Evolutionary conservation across 805 yeast species (phyloP).

Genomic region (Saturnispora bothae): DNA sequence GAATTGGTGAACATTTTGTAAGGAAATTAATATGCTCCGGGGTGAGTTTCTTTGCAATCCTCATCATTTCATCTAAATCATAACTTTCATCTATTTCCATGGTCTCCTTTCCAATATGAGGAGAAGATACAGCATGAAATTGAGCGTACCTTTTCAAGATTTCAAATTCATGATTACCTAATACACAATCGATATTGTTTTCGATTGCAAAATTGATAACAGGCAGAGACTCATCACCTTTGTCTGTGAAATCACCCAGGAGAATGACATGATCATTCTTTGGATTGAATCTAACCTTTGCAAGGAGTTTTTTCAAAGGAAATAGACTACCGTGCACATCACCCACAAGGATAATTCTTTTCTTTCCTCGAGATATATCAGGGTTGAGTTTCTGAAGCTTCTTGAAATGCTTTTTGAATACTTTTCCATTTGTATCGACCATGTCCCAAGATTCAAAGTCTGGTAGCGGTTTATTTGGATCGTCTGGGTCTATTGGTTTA

Average conservation of each 20-base stretch:
- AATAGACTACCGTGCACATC: conserved; percentile 78
- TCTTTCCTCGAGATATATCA: conserved; percentile 15
- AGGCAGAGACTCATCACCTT: conserved; percentile 67
- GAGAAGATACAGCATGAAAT: conserved; percentile 36
- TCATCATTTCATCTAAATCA: conserved; percentile 29
- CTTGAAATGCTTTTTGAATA: conserved; percentile 18
- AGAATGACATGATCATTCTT: conserved; percentile 51
- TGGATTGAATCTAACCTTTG: conserved; percentile 35
- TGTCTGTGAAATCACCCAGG: conserved; percentile 77
- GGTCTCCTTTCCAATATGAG: conserved; percentile 12
- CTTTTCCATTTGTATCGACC: conserved; percentile 11
- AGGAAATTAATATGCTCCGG: conserved; percentile 54
- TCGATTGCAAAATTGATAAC: conserved; percentile 58
- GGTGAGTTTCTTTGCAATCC: conserved; percentile 42
- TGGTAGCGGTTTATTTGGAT: conserved; percentile 22
- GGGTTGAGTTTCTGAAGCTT: conserved; percentile 9
- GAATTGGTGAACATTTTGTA: conserved; percentile 53
- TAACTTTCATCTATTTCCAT: conserved; percentile 17
- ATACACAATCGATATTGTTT: conserved; percentile 54
- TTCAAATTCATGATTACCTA: conserved; percentile 85
- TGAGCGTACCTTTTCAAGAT: conserved; percentile 55
- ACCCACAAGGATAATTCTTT: conserved; percentile 62
- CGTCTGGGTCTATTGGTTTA: conserved; percentile 15
- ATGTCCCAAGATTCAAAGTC: conserved; percentile 16
- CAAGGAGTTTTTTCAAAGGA: conserved; percentile 43